Conservation (phyloP, 2,329 filamentous ascomycete species). For the Cercospora sesami region DNA sequence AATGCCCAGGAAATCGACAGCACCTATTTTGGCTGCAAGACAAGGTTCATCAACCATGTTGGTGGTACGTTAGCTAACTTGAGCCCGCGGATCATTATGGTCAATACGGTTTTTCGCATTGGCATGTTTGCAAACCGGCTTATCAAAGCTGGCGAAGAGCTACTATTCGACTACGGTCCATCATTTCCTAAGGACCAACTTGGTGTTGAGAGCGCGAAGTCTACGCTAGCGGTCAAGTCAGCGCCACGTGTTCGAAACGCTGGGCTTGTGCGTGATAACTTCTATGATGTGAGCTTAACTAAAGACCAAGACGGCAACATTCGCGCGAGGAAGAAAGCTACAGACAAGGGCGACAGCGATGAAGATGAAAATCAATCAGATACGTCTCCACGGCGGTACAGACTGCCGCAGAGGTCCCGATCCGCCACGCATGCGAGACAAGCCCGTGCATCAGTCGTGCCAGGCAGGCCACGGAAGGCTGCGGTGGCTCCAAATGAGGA, state of each 20-base stretch:
- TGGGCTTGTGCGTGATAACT: constrained; percentile 23
- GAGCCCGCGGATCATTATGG: constrained; percentile 67
- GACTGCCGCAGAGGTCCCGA: background rate
- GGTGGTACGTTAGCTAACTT: constrained; percentile 58
- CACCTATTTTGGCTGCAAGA: constrained; percentile 75
- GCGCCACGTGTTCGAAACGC: constrained; percentile 30
- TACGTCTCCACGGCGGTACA: background rate
- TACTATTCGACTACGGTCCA: constrained; percentile 76
- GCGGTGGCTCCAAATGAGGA: background rate
- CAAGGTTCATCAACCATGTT: constrained; percentile 81
- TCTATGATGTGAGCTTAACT: constrained; percentile 29
- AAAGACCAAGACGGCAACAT: constrained; percentile 28
- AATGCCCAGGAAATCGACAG: constrained; percentile 63
- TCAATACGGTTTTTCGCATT: constrained; percentile 73
- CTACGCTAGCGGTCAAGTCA: constrained; percentile 14
- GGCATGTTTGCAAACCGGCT: constrained; percentile 68
- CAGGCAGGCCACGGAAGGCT: background rate
- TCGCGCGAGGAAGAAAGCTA: constrained; percentile 23
- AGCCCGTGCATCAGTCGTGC: background rate
- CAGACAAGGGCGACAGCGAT: constrained; percentile 10
- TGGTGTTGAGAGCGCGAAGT: constrained; percentile 23
- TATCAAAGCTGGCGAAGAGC: constrained; percentile 70
- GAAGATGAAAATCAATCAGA: background rate
- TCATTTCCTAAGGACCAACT: constrained; percentile 34
- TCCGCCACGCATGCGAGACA: background rate